Conservation (phyloP, 1,284 basidiomycete species). For the Cutaneotrichosporon mucoides region DNA sequence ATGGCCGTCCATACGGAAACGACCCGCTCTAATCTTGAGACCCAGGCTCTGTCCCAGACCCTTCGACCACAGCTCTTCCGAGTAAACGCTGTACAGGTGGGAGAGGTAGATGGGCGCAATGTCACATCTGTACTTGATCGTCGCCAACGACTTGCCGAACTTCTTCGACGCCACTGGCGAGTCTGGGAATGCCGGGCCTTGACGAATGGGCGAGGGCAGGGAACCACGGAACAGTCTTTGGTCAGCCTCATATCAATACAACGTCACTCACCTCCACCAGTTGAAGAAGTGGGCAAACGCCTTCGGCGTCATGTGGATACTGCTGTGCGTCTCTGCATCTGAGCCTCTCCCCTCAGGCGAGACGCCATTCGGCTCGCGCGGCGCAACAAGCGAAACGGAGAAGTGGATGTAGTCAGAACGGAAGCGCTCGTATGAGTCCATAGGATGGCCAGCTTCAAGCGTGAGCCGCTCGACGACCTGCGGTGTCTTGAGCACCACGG, state of each 20-base stretch:
- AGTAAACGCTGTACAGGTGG: slow-evolving; percentile 81
- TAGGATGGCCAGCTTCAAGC: slow-evolving; percentile 45
- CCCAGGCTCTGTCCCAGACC: slow-evolving; percentile 71
- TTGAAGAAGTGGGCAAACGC: slow-evolving; percentile 86
- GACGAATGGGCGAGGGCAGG: slow-evolving; percentile 78
- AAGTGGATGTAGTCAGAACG: slow-evolving; percentile 93
- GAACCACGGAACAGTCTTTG: slow-evolving; percentile 66
- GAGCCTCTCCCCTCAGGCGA: slow-evolving; percentile 2
- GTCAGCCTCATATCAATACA: background rate
- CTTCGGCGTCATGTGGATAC: slow-evolving; percentile 81
- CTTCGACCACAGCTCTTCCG: slow-evolving; percentile 67
- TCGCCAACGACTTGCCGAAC: slow-evolving; percentile 81
- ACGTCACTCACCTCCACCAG: slow-evolving; percentile 63
- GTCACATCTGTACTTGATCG: slow-evolving; percentile 84
- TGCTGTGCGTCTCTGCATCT: slow-evolving; percentile 56
- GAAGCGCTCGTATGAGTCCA: slow-evolving; percentile 83
- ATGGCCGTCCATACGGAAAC: slow-evolving; percentile 86
- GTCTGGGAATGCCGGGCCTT: slow-evolving; percentile 74
- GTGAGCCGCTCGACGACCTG: slow-evolving; percentile 49
- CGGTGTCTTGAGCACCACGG: slow-evolving; percentile 62
- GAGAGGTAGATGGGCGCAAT: slow-evolving; percentile 77
- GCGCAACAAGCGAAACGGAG: slow-evolving; percentile 78
- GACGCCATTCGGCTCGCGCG: slow-evolving; percentile 32
- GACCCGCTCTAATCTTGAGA: slow-evolving; percentile 72
- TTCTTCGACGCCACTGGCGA: slow-evolving; percentile 74